Conservation (phyloP, 139 green algal genomes). For the Chlorella vulgaris region DNA sequence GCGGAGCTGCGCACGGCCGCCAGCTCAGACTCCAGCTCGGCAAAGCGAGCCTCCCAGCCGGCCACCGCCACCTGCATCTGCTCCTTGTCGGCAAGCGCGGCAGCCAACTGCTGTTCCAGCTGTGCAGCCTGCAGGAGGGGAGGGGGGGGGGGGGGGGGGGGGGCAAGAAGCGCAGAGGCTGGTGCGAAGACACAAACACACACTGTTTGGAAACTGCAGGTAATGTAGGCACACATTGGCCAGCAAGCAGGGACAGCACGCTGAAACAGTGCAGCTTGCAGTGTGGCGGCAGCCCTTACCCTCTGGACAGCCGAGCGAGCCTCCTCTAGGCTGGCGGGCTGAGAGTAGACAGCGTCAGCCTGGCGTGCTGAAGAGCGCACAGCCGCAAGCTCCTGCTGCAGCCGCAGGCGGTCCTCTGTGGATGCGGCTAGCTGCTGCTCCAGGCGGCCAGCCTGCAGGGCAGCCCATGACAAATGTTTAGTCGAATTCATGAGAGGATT, state of each 20-base stretch:
- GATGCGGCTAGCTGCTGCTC: not conserved
- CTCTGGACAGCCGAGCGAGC: too few relatives aligned
- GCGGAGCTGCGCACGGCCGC: not conserved
- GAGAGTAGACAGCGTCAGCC: too few relatives aligned
- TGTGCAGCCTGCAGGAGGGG: not conserved
- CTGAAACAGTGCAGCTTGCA: not conserved
- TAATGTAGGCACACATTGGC: too few relatives aligned
- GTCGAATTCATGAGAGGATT: too few relatives aligned
- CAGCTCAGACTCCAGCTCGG: slow-evolving; percentile 1
- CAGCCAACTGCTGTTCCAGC: not conserved
- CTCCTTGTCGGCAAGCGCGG: not conserved
- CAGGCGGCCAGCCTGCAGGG: not conserved
- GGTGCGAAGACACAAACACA: too few relatives aligned
- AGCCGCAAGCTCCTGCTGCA: not conserved
- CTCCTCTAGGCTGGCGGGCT: too few relatives aligned
- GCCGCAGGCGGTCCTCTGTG: not conserved
- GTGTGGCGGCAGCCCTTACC: not conserved
- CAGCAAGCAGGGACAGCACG: too few relatives aligned
- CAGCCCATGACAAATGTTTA: too few relatives aligned
- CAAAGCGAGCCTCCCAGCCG: not conserved
- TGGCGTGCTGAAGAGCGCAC: too few relatives aligned
- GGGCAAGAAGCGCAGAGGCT: too few relatives aligned
- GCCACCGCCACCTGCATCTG: not conserved
- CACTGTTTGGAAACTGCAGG: too few relatives aligned
- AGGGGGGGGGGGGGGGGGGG: too few relatives aligned